Evolutionary conservation across 768 basidiomycete species (phyloP).

Genomic region (Saitozyma podzolica): DNA sequence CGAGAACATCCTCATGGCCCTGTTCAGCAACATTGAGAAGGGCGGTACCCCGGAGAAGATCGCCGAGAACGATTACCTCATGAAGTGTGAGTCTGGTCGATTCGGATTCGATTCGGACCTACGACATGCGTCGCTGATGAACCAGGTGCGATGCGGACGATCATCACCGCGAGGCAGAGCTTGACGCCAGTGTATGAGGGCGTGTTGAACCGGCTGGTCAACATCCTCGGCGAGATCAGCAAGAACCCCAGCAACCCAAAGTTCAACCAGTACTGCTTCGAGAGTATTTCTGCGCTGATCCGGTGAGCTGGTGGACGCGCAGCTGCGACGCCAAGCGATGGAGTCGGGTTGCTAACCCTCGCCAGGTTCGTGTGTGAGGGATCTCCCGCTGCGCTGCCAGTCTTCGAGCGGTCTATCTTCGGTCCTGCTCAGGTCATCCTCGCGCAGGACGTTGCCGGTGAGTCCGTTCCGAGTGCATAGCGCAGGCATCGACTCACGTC

Average conservation of each 20-base stretch:
- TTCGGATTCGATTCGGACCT: no score
- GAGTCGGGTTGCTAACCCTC: not conserved
- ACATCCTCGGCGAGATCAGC: constrained; percentile 80
- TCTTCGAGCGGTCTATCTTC: constrained; percentile 80
- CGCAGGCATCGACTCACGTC: constrained; percentile 1
- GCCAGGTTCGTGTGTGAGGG: constrained; percentile 76
- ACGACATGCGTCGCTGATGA: not conserved
- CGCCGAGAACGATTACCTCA: constrained; percentile 95
- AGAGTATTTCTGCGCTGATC: constrained; percentile 90
- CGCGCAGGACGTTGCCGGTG: constrained; percentile 90
- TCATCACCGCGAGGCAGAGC: constrained; percentile 80
- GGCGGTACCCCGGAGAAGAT: constrained; percentile 84
- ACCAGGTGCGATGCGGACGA: constrained; percentile 88
- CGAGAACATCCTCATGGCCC: constrained; percentile 63
- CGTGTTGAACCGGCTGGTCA: constrained; percentile 71
- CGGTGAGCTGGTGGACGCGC: constrained; percentile 56
- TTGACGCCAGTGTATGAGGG: constrained; percentile 68
- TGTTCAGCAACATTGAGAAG: constrained; percentile 76
- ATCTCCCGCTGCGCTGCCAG: constrained; percentile 64
- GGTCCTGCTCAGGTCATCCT: constrained; percentile 83
- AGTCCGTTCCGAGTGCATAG: constrained; percentile 34
- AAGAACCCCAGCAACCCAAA: constrained; percentile 97
- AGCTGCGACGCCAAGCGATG: not conserved
- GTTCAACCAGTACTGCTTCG: constrained; percentile 97
- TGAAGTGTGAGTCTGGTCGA: constrained; percentile 72